phyloP scores from a whole-genome alignment of 2,329 filamentous ascomycete genomes.

The Cladosporium colombiae region DNA sequence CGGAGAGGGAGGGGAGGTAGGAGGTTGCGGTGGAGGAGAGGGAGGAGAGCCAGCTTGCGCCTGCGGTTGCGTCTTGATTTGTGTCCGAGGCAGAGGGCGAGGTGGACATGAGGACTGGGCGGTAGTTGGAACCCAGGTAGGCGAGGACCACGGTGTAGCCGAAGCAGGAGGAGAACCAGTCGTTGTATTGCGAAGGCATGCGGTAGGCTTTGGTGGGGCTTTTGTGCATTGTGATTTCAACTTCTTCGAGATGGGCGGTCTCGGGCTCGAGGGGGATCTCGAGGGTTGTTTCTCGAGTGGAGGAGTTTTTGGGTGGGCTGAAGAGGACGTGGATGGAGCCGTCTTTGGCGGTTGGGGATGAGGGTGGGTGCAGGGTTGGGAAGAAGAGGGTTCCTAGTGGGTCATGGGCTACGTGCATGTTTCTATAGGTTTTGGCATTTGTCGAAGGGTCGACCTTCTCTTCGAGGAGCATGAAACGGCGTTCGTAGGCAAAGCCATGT shows the following conservation, averaged over 20 bases:
- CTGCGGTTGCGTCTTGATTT: background rate
- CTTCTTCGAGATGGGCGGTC: constrained; percentile 36
- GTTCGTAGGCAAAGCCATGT: constrained; percentile 49
- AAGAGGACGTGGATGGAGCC: constrained; percentile 43
- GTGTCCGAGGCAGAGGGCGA: constrained; percentile 9
- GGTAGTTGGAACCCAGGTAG: constrained; percentile 46
- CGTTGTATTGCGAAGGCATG: constrained; percentile 45
- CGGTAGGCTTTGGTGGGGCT: constrained; percentile 45
- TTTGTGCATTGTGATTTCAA: constrained; percentile 47
- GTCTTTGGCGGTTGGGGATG: constrained; percentile 31
- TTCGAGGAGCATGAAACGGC: constrained; percentile 46
- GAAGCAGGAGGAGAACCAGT: constrained; percentile 49
- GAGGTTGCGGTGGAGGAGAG: constrained; percentile 30
- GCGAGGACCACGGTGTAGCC: constrained; percentile 46
- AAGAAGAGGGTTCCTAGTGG: constrained; percentile 46
- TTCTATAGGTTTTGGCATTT: constrained; percentile 35
- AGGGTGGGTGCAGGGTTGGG: constrained; percentile 38
- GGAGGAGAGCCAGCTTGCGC: constrained; percentile 36
- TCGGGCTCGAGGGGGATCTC: constrained; percentile 45
- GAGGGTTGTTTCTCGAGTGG: constrained; percentile 30
- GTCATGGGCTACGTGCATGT: constrained; percentile 46
- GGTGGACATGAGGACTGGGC: constrained; percentile 44
- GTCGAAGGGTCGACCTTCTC: constrained; percentile 37
- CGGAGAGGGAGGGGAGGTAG: constrained; percentile 23
- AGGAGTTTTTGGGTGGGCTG: constrained; percentile 37